Conservation (phyloP, 139 green algal species). For the Spirogloea muscicola region DNA sequence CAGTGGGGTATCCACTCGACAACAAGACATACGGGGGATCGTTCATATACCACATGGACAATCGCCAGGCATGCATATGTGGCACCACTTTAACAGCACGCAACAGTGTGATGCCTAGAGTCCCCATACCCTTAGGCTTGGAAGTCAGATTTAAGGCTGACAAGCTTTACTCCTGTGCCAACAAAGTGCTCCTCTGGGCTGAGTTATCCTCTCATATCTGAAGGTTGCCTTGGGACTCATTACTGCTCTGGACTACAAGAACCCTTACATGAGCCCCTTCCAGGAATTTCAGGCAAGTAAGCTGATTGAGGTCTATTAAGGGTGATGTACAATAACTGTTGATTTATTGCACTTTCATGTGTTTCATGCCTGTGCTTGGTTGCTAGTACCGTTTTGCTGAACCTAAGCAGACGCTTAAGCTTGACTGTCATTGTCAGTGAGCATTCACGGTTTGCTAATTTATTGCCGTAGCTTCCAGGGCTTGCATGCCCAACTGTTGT, state of each 20-base stretch:
- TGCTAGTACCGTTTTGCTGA: no score
- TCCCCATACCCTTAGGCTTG: no score
- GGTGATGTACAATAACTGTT: no score
- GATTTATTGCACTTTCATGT: no score
- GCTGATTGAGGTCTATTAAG: background rate
- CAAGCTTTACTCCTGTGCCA: no score
- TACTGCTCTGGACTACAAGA: slow-evolving; percentile 80
- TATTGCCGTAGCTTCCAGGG: background rate
- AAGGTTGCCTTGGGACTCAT: slow-evolving; percentile 78
- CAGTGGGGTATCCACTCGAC: slow-evolving; percentile 75
- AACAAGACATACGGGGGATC: slow-evolving; percentile 72
- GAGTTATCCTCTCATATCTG: background rate
- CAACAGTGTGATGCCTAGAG: no score
- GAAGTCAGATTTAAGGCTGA: no score
- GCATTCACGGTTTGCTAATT: background rate
- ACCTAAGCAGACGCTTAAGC: background rate
- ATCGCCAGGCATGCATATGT: slow-evolving; percentile 49
- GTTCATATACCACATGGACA: slow-evolving; percentile 91
- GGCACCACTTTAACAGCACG: no score
- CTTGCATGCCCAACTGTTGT: background rate
- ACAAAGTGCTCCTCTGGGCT: no score
- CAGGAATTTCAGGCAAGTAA: slow-evolving; percentile 64
- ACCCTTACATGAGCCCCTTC: slow-evolving; percentile 76
- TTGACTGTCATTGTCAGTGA: background rate
- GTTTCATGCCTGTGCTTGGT: background rate